Conservation (phyloP, 805 yeast species). For the Spathaspora boniae region DNA sequence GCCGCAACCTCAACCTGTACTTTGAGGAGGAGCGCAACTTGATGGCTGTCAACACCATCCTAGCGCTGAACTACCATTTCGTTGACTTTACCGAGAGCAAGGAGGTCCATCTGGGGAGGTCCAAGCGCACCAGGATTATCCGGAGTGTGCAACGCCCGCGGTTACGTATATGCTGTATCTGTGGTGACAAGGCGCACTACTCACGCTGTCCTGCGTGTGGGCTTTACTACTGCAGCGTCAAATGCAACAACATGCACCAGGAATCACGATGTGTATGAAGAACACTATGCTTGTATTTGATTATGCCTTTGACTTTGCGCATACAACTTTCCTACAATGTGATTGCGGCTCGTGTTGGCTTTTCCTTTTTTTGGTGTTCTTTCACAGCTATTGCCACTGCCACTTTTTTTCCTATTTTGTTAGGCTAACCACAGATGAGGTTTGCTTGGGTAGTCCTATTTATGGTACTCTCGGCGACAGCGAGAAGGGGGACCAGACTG, state of each 20-base stretch:
- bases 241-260: constrained; percentile 36
- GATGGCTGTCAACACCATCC: constrained; percentile 40
- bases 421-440: not conserved
- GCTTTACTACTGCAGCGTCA: constrained; percentile 37
- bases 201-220: constrained; percentile 40
- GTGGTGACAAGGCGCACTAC: constrained; percentile 35
- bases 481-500: not conserved
- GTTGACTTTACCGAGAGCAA: constrained; percentile 29
- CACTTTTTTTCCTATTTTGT: not conserved
- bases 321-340: constrained; percentile 3
- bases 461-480: constrained; percentile 1
- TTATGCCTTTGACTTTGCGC: too few species aligned
- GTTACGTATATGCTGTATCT: constrained; percentile 38
- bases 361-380: not conserved
- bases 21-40: constrained; percentile 45
- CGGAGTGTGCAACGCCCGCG: too few species aligned
- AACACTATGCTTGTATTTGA: not conserved
- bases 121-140: too few species aligned
- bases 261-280: constrained; percentile 35
- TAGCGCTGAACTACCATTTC: constrained; percentile 38
- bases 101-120: constrained; percentile 13
- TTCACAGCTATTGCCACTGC: not conserved
- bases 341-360: not conserved
- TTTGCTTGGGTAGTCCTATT: constrained; percentile 4
- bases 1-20: constrained; percentile 41